Evolutionary conservation across 2,329 filamentous ascomycete species (phyloP), one percentile per base, ranked within the genome.

Genomic region (Acarospora socialis): DNA sequence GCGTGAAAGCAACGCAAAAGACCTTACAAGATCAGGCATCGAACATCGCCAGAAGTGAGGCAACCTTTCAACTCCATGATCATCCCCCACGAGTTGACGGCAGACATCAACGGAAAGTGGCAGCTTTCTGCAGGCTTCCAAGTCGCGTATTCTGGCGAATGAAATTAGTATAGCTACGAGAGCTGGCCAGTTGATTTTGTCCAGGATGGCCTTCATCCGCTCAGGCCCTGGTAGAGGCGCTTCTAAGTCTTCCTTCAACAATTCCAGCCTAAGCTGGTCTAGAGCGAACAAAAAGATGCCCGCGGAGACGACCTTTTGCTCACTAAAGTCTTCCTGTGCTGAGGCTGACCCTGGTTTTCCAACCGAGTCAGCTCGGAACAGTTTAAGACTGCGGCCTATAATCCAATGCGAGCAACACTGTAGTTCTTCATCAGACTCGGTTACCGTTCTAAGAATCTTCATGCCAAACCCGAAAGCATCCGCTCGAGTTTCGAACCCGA

Each of bases 391-490:
- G 18, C 5, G 9, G 9, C 14, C 26, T 9, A 35, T 28, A 2
- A 32, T 18, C 32, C 32, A 20, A 7, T 32, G 9, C 13, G 28
- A 21, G 22, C 19, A 13, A 12, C 15, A 12, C 2, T 10, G 28
- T 16, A 13, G 5, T 3, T 34, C 27, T 2, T 24, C 18, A 10
- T 21, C 14, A 4, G 22, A 7, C 2, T 17, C 8, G 7, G 3
- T 5, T 7, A n/a, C 7, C 9, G 3, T 4, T 22, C 32, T 26
- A 1, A 38, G 28, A 3, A 20, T 16, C n/a, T 13, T 24, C 6
- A 21, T 17, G 15, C 35, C 32, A 20, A 18, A 38, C 3, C 35
- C 35, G 15, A 19, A 32, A n/a, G 35, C 35, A n/a, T 38, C 28
- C 5, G 28, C 28, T 17, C 32, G 32, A 15, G 15, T 16, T 28